Evolutionary conservation across 2,329 filamentous ascomycete species (phyloP).

Genomic region (Fonsecaea multimorphosa): DNA sequence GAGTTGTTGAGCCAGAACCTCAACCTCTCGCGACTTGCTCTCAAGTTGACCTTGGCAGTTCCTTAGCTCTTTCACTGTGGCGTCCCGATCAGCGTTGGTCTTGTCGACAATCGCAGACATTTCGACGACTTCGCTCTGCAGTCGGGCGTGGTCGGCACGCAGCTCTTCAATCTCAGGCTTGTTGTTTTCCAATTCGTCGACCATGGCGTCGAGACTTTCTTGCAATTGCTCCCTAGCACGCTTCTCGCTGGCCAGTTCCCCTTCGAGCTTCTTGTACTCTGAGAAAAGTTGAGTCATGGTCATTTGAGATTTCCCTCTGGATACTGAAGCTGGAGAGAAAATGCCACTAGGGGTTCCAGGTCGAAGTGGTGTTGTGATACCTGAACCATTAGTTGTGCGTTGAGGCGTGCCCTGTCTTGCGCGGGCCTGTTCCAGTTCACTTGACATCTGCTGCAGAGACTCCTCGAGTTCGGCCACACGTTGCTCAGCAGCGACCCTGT

Average conservation of each 20-base stretch:
- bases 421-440: slow-evolving; percentile 54
- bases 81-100: slow-evolving; percentile 79
- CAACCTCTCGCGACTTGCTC: slow-evolving; percentile 67
- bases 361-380: slow-evolving; percentile 57
- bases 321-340: slow-evolving; percentile 57
- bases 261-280: slow-evolving; percentile 68
- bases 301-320: slow-evolving; percentile 64
- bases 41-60: slow-evolving; percentile 77
- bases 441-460: slow-evolving; percentile 65
- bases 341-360: slow-evolving; percentile 56
- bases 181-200: slow-evolving; percentile 81
- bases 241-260: slow-evolving; percentile 73
- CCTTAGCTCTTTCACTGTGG: slow-evolving; percentile 75
- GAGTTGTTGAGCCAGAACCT: slow-evolving; percentile 82
- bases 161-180: slow-evolving; percentile 88
- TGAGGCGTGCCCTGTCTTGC: slow-evolving; percentile 61
- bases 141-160: slow-evolving; percentile 76
- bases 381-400: slow-evolving; percentile 57
- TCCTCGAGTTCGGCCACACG: slow-evolving; percentile 70
- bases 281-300: slow-evolving; percentile 69
- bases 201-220: slow-evolving; percentile 81
- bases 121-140: slow-evolving; percentile 80
- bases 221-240: slow-evolving; percentile 75
- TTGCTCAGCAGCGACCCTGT: slow-evolving; percentile 66
- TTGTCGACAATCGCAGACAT: slow-evolving; percentile 85